Evolutionary conservation across 2,329 filamentous ascomycete genomes (phyloP).

Genomic region (Botryosphaeria dothidea): DNA sequence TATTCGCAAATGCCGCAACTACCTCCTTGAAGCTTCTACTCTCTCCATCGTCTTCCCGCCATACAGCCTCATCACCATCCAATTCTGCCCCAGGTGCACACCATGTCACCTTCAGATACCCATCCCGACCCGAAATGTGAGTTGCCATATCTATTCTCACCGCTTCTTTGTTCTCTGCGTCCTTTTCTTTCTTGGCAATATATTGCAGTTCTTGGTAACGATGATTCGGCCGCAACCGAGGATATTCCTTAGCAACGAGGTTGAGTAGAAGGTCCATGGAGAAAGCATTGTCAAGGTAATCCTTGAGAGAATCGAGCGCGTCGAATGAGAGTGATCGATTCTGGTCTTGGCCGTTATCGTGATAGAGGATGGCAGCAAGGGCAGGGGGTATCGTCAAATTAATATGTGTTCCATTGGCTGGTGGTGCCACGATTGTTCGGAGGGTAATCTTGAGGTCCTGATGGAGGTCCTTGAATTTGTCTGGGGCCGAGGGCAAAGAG

Average conservation of each 20-base stretch:
- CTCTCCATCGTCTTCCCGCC: background rate
- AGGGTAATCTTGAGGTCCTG: conserved; percentile 31
- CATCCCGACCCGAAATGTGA: background rate
- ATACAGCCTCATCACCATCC: background rate
- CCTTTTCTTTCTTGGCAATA: background rate
- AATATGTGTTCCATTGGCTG: conserved; percentile 37
- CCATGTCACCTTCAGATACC: background rate
- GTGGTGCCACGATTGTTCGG: conserved; percentile 35
- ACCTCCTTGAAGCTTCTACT: background rate
- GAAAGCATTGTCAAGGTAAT: conserved; percentile 12
- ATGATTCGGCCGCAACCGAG: background rate
- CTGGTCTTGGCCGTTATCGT: conserved; percentile 23
- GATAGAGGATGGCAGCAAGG: conserved; percentile 29
- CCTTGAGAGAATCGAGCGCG: background rate
- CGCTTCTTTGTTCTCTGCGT: background rate
- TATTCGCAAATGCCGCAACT: background rate
- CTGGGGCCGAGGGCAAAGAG: conserved; percentile 30
- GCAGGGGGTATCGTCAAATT: conserved; percentile 34
- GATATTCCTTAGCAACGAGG: background rate
- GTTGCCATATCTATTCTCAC: background rate
- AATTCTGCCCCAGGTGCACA: background rate
- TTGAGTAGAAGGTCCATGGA: conserved; percentile 2
- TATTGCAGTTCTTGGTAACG: background rate
- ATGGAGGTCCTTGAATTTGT: conserved; percentile 19
- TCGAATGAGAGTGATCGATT: conserved; percentile 7